Percentiles rank a stretch among this genome's conserved stretches.
phyloP scores from a whole-genome alignment of 306 rosid genomes.

The Cicer yamashitae region DNA sequence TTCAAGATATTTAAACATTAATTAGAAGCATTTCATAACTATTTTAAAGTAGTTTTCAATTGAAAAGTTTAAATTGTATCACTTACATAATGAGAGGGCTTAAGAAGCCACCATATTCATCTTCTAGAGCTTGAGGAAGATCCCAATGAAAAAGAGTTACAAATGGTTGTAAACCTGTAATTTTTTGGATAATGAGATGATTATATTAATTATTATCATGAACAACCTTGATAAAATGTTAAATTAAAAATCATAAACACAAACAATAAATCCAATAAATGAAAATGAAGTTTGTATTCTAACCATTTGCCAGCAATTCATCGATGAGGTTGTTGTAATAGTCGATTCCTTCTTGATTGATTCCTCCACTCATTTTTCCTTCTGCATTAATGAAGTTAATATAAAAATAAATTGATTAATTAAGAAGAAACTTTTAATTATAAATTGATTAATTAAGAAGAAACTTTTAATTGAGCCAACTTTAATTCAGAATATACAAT shows the following conservation, averaged over 20 bases:
- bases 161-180: constrained; percentile 56
- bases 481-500: neutral
- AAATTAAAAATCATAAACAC: neutral
- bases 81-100: constrained; percentile 54
- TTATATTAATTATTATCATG: neutral
- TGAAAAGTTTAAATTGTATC: neutral
- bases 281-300: neutral
- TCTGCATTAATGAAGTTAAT: constrained; percentile 22
- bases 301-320: constrained; percentile 57
- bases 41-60: neutral
- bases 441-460: neutral
- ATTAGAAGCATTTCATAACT: neutral
- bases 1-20: neutral
- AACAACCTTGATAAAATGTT: too few species aligned
- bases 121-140: constrained; percentile 65
- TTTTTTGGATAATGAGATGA: neutral
- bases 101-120: constrained; percentile 63
- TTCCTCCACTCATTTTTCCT: constrained; percentile 62
- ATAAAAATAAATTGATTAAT: neutral
- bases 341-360: constrained; percentile 58
- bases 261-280: neutral
- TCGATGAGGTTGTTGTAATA: constrained; percentile 67
- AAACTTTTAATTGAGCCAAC: neutral
- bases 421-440: too few species aligned
- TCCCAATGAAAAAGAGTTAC: constrained; percentile 75